phyloP scores from a whole-genome alignment of 495 filamentous ascomycete genomes.

The Melanomma pulvis-pyrius region DNA sequence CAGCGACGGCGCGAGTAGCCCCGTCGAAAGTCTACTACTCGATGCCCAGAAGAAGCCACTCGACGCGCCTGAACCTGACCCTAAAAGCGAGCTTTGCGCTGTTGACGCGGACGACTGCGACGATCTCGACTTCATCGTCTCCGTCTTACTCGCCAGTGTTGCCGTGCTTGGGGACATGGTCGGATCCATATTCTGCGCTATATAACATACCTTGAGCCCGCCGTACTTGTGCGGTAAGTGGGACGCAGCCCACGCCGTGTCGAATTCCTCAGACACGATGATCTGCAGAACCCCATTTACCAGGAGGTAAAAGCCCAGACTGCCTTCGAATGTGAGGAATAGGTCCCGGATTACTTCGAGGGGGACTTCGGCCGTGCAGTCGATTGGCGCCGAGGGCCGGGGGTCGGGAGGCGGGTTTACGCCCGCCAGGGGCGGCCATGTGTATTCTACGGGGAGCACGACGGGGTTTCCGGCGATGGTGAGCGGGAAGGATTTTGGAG shows the following conservation, averaged over 20 bases:
- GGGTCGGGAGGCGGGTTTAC: slow-evolving; percentile 24
- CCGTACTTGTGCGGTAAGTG: slow-evolving; percentile 29
- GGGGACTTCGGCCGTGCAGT: slow-evolving; percentile 15
- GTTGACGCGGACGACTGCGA: neutral
- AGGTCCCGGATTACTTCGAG: slow-evolving; percentile 15
- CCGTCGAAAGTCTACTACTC: neutral
- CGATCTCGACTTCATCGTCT: slow-evolving; percentile 7
- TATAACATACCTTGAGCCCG: slow-evolving; percentile 19
- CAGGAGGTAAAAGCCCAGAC: slow-evolving; percentile 21
- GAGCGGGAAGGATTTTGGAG: slow-evolving; percentile 10
- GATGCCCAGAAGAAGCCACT: slow-evolving; percentile 1
- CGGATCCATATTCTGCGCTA: slow-evolving; percentile 15
- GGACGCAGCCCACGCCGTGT: slow-evolving; percentile 15
- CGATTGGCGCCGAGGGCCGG: slow-evolving; percentile 9
- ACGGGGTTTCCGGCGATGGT: slow-evolving; percentile 16
- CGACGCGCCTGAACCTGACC: neutral
- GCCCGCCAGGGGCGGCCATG: slow-evolving; percentile 17
- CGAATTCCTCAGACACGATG: slow-evolving; percentile 21
- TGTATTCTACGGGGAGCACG: slow-evolving; percentile 21
- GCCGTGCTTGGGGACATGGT: slow-evolving; percentile 12
- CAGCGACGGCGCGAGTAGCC: neutral
- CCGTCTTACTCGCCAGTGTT: neutral
- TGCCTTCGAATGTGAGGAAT: slow-evolving; percentile 22
- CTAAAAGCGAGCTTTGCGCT: neutral
- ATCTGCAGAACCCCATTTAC: slow-evolving; percentile 21